Percentiles rank a stretch among this genome's conserved stretches.
Conservation (phyloP, 352 stramenopile species). For the Phytopythium cucurbitacearum region DNA sequence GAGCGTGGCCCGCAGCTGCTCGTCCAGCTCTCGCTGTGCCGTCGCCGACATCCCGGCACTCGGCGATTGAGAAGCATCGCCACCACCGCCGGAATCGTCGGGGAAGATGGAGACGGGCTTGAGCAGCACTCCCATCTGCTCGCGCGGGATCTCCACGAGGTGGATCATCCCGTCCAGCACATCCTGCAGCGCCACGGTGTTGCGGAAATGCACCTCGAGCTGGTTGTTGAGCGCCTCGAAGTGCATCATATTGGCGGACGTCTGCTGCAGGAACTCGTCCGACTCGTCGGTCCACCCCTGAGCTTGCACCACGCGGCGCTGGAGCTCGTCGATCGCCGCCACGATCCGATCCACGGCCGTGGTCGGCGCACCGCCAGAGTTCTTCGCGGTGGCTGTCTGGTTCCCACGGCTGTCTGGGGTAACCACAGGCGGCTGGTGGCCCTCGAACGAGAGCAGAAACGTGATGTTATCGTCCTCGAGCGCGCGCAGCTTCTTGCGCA, state of each 20-base stretch:
- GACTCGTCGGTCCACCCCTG: constrained; percentile 65
- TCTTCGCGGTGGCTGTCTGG: neutral
- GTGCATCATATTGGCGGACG: constrained; percentile 65
- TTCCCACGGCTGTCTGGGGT: no score
- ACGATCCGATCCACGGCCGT: constrained; percentile 61
- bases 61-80: neutral
- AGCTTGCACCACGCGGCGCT: constrained; percentile 32
- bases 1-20: constrained; percentile 31
- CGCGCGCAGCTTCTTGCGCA: constrained; percentile 46
- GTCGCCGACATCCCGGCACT: neutral
- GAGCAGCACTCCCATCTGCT: constrained; percentile 48
- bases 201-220: constrained; percentile 78
- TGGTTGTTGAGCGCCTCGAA: constrained; percentile 81
- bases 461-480: constrained; percentile 76
- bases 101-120: constrained; percentile 50
- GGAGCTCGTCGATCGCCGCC: constrained; percentile 44
- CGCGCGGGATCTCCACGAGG: constrained; percentile 45
- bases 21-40: constrained; percentile 14
- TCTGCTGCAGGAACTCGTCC: constrained; percentile 49
- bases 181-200: constrained; percentile 62
- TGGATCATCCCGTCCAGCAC: constrained; percentile 42
- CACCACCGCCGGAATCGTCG: constrained; percentile 13
- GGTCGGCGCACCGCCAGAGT: neutral
- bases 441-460: constrained; percentile 65
- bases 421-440: constrained; percentile 4